phyloP scores from a whole-genome alignment of 2,329 filamentous ascomycete species.

The Aspergillus pseudoterreus region DNA sequence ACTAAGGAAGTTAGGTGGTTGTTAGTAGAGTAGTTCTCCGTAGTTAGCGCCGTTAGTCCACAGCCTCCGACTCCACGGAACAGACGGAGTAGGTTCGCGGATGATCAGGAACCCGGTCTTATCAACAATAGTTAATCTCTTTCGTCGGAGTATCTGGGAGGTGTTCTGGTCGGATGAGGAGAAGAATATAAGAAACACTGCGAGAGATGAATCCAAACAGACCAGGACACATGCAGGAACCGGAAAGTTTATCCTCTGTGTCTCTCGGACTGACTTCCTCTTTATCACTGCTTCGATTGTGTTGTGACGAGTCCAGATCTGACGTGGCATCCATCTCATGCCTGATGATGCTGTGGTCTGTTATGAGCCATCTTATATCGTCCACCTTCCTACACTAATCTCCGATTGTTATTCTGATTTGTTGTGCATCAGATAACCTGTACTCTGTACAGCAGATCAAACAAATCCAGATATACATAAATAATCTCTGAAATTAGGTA shows the following conservation, averaged over 20 bases:
- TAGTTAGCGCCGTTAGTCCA: not conserved
- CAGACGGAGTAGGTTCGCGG: no score
- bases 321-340: constrained; percentile 8
- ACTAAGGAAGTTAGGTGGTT: no score
- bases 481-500: no score
- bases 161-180: no score
- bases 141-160: no score
- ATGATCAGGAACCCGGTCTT: no score
- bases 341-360: not conserved
- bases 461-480: no score
- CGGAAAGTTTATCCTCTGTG: constrained; percentile 4
- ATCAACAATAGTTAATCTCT: no score
- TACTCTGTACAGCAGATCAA: not conserved
- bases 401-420: no score
- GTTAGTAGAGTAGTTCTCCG: not conserved
- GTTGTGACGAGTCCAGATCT: constrained; percentile 6
- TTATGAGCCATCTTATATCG: not conserved
- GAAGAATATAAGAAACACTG: no score
- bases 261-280: not conserved
- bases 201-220: not conserved
- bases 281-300: not conserved
- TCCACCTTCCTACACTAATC: not conserved
- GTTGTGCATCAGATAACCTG: no score
- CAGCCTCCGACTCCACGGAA: no score
- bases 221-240: constrained; percentile 8